Evolutionary conservation across 768 basidiomycete species (phyloP).

Genomic region (Tulasnella sp.): DNA sequence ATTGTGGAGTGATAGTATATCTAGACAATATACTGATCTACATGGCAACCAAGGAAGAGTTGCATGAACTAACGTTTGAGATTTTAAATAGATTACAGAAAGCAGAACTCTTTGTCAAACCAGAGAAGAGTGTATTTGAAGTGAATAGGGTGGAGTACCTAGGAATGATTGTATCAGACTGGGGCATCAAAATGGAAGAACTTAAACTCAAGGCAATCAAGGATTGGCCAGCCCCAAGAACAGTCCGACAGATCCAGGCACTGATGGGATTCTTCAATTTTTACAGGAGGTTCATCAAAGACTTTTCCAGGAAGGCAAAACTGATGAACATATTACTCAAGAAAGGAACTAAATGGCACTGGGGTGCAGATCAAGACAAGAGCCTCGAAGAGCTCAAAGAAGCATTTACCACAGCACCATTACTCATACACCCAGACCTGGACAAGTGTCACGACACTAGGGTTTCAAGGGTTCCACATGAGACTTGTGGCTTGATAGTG

Average conservation of each 20-base stretch:
- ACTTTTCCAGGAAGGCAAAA: slow-evolving; percentile 15
- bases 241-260: not conserved
- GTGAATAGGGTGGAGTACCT: slow-evolving; percentile 11
- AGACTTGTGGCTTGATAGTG: no score
- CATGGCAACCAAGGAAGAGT: slow-evolving; percentile 13
- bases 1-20: slow-evolving; percentile 22
- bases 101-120: slow-evolving; percentile 9
- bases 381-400: not conserved
- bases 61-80: slow-evolving; percentile 3
- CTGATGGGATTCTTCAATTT: slow-evolving; percentile 8
- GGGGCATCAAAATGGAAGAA: slow-evolving; percentile 21
- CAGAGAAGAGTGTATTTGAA: slow-evolving; percentile 18
- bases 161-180: slow-evolving; percentile 4
- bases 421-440: not conserved
- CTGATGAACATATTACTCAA: not conserved
- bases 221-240: slow-evolving; percentile 1
- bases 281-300: slow-evolving; percentile 2
- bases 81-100: slow-evolving; percentile 16
- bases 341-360: not conserved
- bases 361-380: not conserved
- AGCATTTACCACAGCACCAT: not conserved
- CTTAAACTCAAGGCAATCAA: slow-evolving; percentile 21
- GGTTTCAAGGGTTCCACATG: no score
- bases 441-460: no score
- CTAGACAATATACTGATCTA: slow-evolving; percentile 22